Evolutionary conservation across 1,139 yeast species (phyloP), one percentile per base, ranked within the genome.

Genomic region (Wickerhamomyces sp.): DNA sequence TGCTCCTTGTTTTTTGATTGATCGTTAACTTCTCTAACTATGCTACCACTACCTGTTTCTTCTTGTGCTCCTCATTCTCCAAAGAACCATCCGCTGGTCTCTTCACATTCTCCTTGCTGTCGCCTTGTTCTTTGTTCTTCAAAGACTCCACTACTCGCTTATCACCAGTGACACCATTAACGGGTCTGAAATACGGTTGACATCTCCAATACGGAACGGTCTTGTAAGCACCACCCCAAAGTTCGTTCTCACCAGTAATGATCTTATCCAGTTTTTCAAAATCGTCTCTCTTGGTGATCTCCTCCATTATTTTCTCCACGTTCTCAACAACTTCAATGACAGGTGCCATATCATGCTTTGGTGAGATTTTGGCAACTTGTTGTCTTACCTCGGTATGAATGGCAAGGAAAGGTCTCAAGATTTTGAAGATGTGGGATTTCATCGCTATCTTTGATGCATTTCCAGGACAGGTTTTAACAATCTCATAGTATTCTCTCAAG

Each of bases 171-270:
- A 71, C 64, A 21, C 95, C 96, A 55, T 85, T 72, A 2, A 86
- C 94, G 8, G 81, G 78, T 46, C 98, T 71, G 65, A 93, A 88
- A 56, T 86, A 85, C 2, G 98, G 98, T 60, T 91, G 98, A 45
- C 95, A 79, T 49, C 98, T 71, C 97, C 98, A 91, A 58, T 83
- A 89, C 3, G 98, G 98, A n/a, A 91, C 75, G 6, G 70, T 72
- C 55, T 78, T 78, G 57, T 91, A 91, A 15, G 69, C 50, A 1
- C 94, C 95, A 34, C 95, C 95, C 88, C 94, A 83, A 23, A 61
- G 58, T 52, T 82, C 78, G 3, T 55, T 30, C 17, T 66, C 72
- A 0, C 89, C 87, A 13, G 64, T 67, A 1, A 60, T 62, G 1
- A 82, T 68, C 2, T 57, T 60, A 49, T 85, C 95, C 13, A 50